These are phyloP conservation scores for Oxyria digyna DNA, from an alignment of 148 eudicot species.

Conservation along the genomic window DNA sequence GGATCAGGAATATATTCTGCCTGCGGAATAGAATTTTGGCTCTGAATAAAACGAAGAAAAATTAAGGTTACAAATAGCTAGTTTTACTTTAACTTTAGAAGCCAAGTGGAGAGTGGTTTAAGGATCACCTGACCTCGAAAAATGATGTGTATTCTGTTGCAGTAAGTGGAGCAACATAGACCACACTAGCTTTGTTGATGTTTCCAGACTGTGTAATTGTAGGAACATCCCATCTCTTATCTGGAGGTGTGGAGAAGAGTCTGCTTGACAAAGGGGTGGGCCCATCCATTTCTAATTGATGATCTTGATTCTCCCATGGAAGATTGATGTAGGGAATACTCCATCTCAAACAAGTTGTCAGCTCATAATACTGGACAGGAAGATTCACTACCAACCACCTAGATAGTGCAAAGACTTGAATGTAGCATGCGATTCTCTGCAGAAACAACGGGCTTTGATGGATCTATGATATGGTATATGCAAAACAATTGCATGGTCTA, in stretches of 20 bases:
- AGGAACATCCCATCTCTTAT: slow-evolving; percentile 13
- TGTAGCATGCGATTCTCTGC: slow-evolving; percentile 84
- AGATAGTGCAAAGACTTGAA: slow-evolving; percentile 79
- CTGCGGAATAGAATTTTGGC: slow-evolving; percentile 44
- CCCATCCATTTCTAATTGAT: slow-evolving; percentile 21
- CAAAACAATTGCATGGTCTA: neutral
- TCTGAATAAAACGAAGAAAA: slow-evolving; percentile 23
- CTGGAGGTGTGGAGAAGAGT: slow-evolving; percentile 19
- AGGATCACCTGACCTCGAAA: slow-evolving; percentile 44
- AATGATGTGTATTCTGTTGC: slow-evolving; percentile 56
- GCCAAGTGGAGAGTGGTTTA: neutral
- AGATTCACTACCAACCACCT: slow-evolving; percentile 64
- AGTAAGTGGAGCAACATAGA: slow-evolving; percentile 69
- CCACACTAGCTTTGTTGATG: slow-evolving; percentile 29
- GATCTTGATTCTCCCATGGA: slow-evolving; percentile 60
- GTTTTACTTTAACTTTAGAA: neutral
- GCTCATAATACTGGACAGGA: slow-evolving; percentile 79
- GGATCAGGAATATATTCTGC: slow-evolving; percentile 47
- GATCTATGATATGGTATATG: neutral
- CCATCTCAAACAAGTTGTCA: slow-evolving; percentile 69
- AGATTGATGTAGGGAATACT: slow-evolving; percentile 76
- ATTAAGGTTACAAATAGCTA: neutral
- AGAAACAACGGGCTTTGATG: neutral
- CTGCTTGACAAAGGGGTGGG: slow-evolving; percentile 30
- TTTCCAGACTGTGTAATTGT: no score